Conservation (phyloP, 805 yeast genomes). For the Cyberlindnera euphorbiiphila region DNA sequence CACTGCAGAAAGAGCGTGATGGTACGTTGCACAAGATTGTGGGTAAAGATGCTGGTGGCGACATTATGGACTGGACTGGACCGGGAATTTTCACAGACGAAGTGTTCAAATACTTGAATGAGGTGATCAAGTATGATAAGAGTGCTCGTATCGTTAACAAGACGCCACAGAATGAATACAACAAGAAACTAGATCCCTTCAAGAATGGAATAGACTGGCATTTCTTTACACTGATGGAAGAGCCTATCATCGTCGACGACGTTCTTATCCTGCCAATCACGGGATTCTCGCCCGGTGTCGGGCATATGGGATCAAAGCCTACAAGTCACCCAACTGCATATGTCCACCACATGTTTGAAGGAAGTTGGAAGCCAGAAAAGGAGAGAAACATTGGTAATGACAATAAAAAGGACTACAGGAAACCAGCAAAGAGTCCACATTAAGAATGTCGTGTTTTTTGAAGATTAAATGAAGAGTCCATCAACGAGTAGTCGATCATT, state of each 20-base stretch:
- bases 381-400: conserved; percentile 12
- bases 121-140: conserved; percentile 22
- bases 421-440: conserved; percentile 6
- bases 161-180: conserved; percentile 25
- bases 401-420: conserved; percentile 4
- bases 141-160: conserved; percentile 13
- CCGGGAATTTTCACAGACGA: conserved; percentile 93
- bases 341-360: conserved; percentile 61
- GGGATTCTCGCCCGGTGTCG: conserved; percentile 63
- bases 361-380: conserved; percentile 50
- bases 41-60: conserved; percentile 67
- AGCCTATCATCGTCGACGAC: conserved; percentile 60
- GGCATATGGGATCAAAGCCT: conserved; percentile 59
- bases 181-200: conserved; percentile 25
- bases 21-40: conserved; percentile 44
- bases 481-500: too few species aligned
- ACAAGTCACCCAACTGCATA: conserved; percentile 46
- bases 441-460: not conserved
- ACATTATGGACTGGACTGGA: conserved; percentile 93
- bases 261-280: conserved; percentile 71
- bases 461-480: too few species aligned
- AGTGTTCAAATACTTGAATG: conserved; percentile 75
- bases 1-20: conserved; percentile 50
- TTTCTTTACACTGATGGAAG: conserved; percentile 53
- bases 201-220: conserved; percentile 50